These are phyloP conservation scores for Atalantia buxifolia DNA, from an alignment of 345 rosid species.

Conservation along the genomic window DNA sequence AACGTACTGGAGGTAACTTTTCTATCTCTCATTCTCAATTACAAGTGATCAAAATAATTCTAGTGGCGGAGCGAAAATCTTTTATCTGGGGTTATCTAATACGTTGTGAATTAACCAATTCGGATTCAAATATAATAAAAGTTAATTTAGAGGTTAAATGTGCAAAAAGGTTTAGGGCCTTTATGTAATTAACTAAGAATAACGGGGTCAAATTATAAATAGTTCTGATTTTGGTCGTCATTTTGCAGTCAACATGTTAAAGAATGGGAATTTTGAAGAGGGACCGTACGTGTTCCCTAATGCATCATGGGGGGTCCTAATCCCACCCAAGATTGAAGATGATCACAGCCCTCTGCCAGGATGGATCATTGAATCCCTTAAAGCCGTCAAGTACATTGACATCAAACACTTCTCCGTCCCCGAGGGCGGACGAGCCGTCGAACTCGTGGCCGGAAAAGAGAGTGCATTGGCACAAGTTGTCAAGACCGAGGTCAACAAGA, in stretches of 20 bases:
- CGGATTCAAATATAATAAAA: too few relatives aligned
- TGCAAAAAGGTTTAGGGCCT: background rate
- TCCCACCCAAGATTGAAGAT: conserved; percentile 55
- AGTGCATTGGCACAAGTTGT: conserved; percentile 48
- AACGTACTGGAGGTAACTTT: conserved; percentile 33
- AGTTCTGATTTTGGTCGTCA: background rate
- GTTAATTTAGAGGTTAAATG: too few relatives aligned
- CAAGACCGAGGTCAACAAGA: conserved; percentile 28
- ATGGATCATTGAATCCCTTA: conserved; percentile 54
- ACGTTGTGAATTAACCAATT: too few relatives aligned
- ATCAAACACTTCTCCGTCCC: conserved; percentile 39
- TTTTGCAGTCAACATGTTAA: conserved; percentile 38
- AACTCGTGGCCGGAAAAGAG: conserved; percentile 55
- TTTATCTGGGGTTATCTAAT: too few relatives aligned
- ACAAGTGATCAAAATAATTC: too few relatives aligned
- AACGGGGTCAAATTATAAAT: background rate
- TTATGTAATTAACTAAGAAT: background rate
- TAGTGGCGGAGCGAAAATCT: too few relatives aligned
- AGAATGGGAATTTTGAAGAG: conserved; percentile 47
- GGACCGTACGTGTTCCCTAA: conserved; percentile 51
- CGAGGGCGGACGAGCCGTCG: conserved; percentile 36
- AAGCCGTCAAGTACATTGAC: conserved; percentile 55
- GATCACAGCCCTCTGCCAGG: conserved; percentile 49
- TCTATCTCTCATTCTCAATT: background rate
- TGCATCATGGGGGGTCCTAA: conserved; percentile 47